phyloP scores from a whole-genome alignment of 2,329 filamentous ascomycete species.

The Teratosphaeriaceae sp. region DNA sequence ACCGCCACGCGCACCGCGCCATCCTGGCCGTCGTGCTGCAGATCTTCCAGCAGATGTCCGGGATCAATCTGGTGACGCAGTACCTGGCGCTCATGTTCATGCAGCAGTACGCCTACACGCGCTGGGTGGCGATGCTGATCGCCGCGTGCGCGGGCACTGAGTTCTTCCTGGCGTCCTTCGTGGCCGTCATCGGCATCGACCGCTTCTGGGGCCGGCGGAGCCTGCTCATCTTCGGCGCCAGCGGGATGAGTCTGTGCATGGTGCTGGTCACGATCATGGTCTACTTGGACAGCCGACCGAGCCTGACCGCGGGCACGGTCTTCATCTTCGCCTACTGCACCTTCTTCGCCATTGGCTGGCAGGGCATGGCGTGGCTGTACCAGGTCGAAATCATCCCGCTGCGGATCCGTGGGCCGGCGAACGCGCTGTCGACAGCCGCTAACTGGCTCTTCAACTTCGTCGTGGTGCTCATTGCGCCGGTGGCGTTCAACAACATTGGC shows the following conservation, averaged over 20 bases:
- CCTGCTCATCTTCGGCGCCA: constrained; percentile 64
- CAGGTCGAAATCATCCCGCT: constrained; percentile 18
- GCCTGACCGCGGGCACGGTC: constrained; percentile 18
- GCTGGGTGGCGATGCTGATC: constrained; percentile 34
- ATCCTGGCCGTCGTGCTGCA: constrained; percentile 39
- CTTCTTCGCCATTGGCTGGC: constrained; percentile 19
- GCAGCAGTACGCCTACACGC: constrained; percentile 32
- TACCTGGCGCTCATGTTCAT: constrained; percentile 48
- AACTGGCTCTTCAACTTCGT: constrained; percentile 58
- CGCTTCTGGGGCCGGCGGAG: constrained; percentile 49
- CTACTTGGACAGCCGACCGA: constrained; percentile 4
- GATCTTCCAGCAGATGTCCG: constrained; percentile 39
- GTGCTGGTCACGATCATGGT: constrained; percentile 13
- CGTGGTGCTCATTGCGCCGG: constrained; percentile 60
- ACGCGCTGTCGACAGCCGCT: constrained; percentile 39
- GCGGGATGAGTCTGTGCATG: constrained; percentile 22
- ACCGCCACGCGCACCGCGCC: constrained; percentile 39
- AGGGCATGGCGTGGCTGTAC: constrained; percentile 17
- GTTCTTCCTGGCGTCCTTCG: constrained; percentile 44
- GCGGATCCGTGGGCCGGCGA: constrained; percentile 26
- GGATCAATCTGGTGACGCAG: constrained; percentile 27
- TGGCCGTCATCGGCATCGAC: constrained; percentile 46
- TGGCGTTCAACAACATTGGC: constrained; percentile 50
- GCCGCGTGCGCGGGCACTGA: constrained; percentile 48
- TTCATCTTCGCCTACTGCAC: constrained; percentile 18